Conservation (phyloP, 345 rosid species). For the Abelmoschus esculentus region DNA sequence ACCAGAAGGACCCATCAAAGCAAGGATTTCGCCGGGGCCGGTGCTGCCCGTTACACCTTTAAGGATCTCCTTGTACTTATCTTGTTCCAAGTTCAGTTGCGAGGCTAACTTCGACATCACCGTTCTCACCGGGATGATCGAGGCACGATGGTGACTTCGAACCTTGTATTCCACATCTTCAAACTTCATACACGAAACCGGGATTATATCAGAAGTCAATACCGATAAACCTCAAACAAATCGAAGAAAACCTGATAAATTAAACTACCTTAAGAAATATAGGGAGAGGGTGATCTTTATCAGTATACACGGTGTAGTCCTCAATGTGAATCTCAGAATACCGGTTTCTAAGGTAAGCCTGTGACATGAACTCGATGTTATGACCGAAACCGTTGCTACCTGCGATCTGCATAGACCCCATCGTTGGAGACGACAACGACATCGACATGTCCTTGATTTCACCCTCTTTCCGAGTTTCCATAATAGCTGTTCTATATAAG, state of each 20-base stretch:
- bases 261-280: constrained; percentile 66
- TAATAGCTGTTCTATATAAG: constrained; percentile 8
- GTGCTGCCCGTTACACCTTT: constrained; percentile 87
- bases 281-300: constrained; percentile 67
- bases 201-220: not conserved
- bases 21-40: constrained; percentile 89
- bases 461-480: constrained; percentile 48
- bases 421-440: constrained; percentile 41
- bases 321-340: constrained; percentile 61
- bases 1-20: constrained; percentile 97
- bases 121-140: constrained; percentile 52
- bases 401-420: constrained; percentile 68
- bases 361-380: constrained; percentile 72
- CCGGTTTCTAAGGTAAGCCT: constrained; percentile 59
- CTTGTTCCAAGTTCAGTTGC: constrained; percentile 43
- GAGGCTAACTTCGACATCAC: constrained; percentile 60
- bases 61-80: constrained; percentile 65
- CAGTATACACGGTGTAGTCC: constrained; percentile 29
- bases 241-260: not conserved
- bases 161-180: constrained; percentile 84
- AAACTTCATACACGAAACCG: constrained; percentile 40
- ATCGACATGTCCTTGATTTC: constrained; percentile 49
- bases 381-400: constrained; percentile 76
- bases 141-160: constrained; percentile 30
- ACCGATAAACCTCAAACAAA: not conserved